These are phyloP conservation scores for Harringtonia lauricola DNA, from an alignment of 2,329 filamentous ascomycete genomes.

Conservation along the genomic window DNA sequence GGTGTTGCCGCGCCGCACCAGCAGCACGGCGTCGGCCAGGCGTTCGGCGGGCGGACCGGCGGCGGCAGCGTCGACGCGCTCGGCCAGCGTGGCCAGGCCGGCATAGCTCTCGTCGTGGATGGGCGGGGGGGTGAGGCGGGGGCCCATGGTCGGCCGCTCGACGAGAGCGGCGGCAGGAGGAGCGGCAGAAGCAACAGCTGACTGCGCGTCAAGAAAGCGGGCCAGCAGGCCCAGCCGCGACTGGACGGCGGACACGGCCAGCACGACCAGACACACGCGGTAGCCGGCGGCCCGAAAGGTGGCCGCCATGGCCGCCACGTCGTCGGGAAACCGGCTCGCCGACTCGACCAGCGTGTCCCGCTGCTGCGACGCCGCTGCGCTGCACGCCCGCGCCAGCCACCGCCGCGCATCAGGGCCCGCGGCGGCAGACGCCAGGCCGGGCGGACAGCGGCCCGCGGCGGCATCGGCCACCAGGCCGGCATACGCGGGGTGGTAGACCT, in stretches of 20 bases:
- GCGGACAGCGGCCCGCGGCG: conserved; percentile 12
- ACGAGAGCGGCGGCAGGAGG: no score
- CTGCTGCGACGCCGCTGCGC: conserved; percentile 18
- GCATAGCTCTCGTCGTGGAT: conserved; percentile 35
- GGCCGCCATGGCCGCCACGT: conserved; percentile 25
- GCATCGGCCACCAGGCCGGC: conserved; percentile 15
- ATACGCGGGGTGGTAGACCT: conserved; percentile 34
- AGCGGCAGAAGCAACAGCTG: no score
- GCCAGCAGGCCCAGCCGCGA: conserved; percentile 30
- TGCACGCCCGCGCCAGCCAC: conserved; percentile 31
- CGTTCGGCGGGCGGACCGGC: conserved; percentile 7
- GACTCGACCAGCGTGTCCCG: conserved; percentile 31
- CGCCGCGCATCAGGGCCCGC: conserved; percentile 28
- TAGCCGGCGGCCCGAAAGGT: conserved; percentile 24
- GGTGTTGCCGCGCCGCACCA: conserved; percentile 26
- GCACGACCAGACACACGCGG: conserved; percentile 25
- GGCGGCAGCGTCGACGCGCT: conserved; percentile 22
- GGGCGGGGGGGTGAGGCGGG: conserved; percentile 28
- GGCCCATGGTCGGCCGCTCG: conserved; percentile 18
- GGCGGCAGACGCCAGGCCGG: conserved; percentile 25
- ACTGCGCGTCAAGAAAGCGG: conserved; percentile 27
- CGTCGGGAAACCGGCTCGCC: conserved; percentile 30
- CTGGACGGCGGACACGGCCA: conserved; percentile 30
- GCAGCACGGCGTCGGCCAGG: conserved; percentile 22
- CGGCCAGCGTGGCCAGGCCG: conserved; percentile 25